phyloP scores from a whole-genome alignment of 345 rosid genomes.

The Bruguiera gymnorhiza region DNA sequence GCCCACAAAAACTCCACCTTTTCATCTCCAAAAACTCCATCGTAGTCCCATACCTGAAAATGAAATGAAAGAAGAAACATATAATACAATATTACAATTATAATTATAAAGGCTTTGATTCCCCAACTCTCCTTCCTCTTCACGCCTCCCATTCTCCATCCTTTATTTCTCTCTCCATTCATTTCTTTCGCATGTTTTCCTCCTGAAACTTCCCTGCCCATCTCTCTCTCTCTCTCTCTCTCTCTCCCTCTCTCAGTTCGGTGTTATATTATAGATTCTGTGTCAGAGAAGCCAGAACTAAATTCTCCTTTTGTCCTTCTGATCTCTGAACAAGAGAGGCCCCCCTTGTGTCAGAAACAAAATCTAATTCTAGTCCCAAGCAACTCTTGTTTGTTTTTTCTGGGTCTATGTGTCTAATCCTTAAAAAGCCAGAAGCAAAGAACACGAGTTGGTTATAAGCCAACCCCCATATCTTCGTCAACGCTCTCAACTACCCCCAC shows the following conservation, averaged over 20 bases:
- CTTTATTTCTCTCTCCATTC: slow-evolving; percentile 6
- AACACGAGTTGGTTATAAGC: neutral
- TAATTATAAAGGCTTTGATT: slow-evolving; percentile 16
- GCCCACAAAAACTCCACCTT: slow-evolving; percentile 31
- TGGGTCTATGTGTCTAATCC: slow-evolving; percentile 13
- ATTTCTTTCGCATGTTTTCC: slow-evolving; percentile 16
- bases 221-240: slow-evolving; percentile 4
- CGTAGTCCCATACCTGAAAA: slow-evolving; percentile 11
- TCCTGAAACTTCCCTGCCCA: slow-evolving; percentile 14
- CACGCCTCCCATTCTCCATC: slow-evolving; percentile 42
- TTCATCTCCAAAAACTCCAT: slow-evolving; percentile 18
- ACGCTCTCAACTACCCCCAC: neutral
- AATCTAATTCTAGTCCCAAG: slow-evolving; percentile 7
- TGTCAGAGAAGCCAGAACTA: slow-evolving; percentile 29
- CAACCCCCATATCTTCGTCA: neutral
- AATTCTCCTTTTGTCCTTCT: slow-evolving; percentile 24
- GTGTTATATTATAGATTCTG: slow-evolving; percentile 19
- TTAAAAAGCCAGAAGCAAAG: slow-evolving; percentile 1
- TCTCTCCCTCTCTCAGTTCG: slow-evolving; percentile 6
- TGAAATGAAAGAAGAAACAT: slow-evolving; percentile 26
- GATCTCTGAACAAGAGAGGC: slow-evolving; percentile 20
- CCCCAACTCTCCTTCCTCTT: slow-evolving; percentile 30
- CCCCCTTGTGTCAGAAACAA: slow-evolving; percentile 39
- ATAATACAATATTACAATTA: slow-evolving; percentile 12
- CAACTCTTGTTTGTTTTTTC: slow-evolving; percentile 5